Evolutionary conservation across 805 yeast genomes (phyloP).

Genomic region (Yarrowia alimentaria): DNA sequence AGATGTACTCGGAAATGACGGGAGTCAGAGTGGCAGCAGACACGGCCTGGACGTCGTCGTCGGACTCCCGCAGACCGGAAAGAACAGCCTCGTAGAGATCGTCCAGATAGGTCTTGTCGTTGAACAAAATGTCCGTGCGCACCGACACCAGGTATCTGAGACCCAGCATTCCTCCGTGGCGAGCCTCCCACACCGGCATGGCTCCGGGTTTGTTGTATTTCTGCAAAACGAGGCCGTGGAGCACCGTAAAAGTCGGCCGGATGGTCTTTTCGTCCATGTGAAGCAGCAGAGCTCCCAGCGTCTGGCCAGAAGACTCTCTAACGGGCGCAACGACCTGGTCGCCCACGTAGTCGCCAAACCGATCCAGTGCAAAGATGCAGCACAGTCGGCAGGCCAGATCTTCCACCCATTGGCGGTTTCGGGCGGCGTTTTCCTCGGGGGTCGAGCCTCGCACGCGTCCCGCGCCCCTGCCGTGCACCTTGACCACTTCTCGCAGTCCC

Average conservation of each 20-base stretch:
- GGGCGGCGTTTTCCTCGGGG: constrained; percentile 56
- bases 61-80: constrained; percentile 74
- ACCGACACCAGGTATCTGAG: constrained; percentile 88
- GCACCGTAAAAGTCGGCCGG: constrained; percentile 58
- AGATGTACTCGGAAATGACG: constrained; percentile 82
- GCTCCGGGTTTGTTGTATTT: constrained; percentile 43
- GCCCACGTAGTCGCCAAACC: constrained; percentile 95
- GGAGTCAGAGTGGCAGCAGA: constrained; percentile 93
- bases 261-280: constrained; percentile 64
- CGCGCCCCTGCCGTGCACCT: constrained; percentile 79
- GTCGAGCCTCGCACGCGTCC: constrained; percentile 73
- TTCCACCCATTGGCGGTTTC: constrained; percentile 72
- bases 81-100: constrained; percentile 80
- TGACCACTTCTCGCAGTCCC: constrained; percentile 82
- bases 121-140: constrained; percentile 70
- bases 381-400: constrained; percentile 83
- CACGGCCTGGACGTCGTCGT: constrained; percentile 96
- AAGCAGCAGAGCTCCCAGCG: constrained; percentile 82
- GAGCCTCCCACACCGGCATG: constrained; percentile 87
- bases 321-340: constrained; percentile 99
- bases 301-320: constrained; percentile 93
- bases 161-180: constrained; percentile 97
- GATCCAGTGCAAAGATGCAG: constrained; percentile 83
- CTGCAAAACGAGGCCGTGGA: constrained; percentile 71
- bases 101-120: constrained; percentile 56